A percentile compares a stretch with the other conserved stretches of the same genome.
These are phyloP conservation scores for Beauveria bassiana DNA, from an alignment of 2,329 filamentous ascomycete genomes.

Conservation along the genomic window DNA sequence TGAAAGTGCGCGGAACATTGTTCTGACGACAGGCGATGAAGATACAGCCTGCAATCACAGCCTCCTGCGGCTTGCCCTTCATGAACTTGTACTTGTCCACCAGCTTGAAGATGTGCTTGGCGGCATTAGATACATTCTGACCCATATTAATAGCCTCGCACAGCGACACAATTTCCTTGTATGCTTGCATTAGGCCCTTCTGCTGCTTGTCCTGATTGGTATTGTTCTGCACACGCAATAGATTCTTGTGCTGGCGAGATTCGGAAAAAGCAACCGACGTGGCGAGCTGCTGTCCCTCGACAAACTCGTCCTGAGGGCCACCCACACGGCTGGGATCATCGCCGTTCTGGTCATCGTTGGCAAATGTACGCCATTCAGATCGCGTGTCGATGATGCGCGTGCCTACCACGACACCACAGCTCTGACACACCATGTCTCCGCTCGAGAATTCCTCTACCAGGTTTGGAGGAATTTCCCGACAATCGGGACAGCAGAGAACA, in stretches of 20 bases:
- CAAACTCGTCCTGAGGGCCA: slow-evolving; percentile 81
- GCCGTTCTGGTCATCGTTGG: slow-evolving; percentile 93
- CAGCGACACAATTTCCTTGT: slow-evolving; percentile 77
- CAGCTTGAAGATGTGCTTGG: slow-evolving; percentile 92
- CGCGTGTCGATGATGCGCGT: slow-evolving; percentile 91
- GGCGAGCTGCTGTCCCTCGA: slow-evolving; percentile 83
- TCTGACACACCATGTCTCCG: slow-evolving; percentile 86
- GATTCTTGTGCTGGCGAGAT: slow-evolving; percentile 60
- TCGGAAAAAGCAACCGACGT: slow-evolving; percentile 83
- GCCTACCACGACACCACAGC: slow-evolving; percentile 83
- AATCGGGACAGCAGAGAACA: slow-evolving; percentile 80
- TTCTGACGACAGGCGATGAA: slow-evolving; percentile 95
- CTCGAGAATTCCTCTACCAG: slow-evolving; percentile 87
- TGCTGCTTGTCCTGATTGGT: slow-evolving; percentile 77
- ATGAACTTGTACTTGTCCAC: slow-evolving; percentile 88
- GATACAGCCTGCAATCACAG: slow-evolving; percentile 91
- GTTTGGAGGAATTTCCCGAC: slow-evolving; percentile 85
- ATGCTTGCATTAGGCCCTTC: slow-evolving; percentile 75
- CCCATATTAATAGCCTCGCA: slow-evolving; percentile 81
- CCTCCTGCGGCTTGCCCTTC: slow-evolving; percentile 91
- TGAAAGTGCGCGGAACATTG: slow-evolving; percentile 79
- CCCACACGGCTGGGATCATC: slow-evolving; percentile 98
- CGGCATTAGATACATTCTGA: slow-evolving; percentile 74
- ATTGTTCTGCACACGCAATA: slow-evolving; percentile 80
- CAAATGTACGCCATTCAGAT: slow-evolving; percentile 97